Evolutionary conservation across 1,284 basidiomycete genomes (phyloP), one percentile per base, ranked within the genome.

Genomic region (Cryptococcus sp.): DNA sequence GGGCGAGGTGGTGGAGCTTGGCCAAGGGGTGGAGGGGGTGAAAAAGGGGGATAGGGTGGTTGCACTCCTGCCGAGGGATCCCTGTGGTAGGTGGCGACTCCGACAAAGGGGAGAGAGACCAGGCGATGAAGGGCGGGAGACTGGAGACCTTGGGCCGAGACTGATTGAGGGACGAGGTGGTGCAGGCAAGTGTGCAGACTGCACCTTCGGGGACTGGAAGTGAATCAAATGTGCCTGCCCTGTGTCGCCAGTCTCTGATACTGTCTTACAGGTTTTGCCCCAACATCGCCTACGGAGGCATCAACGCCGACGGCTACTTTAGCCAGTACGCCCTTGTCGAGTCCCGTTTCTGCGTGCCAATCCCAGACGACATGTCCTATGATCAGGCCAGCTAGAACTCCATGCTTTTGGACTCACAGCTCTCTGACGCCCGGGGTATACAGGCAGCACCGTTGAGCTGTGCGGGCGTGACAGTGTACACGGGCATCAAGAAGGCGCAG

Each of bases 361-460:
- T 69, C 4, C 62, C 68, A 7, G 58, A 64, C 44, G 39, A 50
- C 7, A 52, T 69, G 52, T 45, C 55, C n/a, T 67, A 63, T 42
- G 62, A 67, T 38, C 61, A 65, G 57, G 66, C 61, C n/a, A 24
- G 37, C 13, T 36, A 9, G 33, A 2, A 23, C 15, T 8, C 15
- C 4, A 13, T 47, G 23, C 13, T 13, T 39, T 23, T 9, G 23
- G 38, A 4, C n/a, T n/a, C 35, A n/a, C 45, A 49, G 39, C 40
- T 42, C 21, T 21, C 37, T 18, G 45, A 47, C 37, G 5, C 11
- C 6, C 37, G 2, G 13, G 12, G 24, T 33, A 3, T 11, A n/a
- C 48, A 69, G 63, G 67, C 65, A 5, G 67, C 67, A 2, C 64
- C 67, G 28, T 42, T 69, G 23, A 66, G 61, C 5, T 69, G 67